Percentiles rank a stretch among this genome's conserved stretches.
These are phyloP conservation scores for Pichia sp. DNA, from an alignment of 1,139 yeast genomes.

Conservation along the genomic window DNA sequence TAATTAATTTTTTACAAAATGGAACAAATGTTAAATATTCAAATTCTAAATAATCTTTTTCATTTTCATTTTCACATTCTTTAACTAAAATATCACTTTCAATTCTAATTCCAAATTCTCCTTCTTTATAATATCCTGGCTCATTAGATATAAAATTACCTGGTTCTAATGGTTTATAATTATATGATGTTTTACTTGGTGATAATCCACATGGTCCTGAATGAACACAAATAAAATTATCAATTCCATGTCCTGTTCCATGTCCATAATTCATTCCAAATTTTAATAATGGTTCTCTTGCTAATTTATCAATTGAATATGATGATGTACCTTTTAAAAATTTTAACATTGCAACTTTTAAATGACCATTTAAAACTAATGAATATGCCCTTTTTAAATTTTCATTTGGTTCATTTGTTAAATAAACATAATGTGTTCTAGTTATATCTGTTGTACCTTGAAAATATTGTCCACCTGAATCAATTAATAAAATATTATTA, in stretches of 20 bases:
- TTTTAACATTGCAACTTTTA: conserved; percentile 47
- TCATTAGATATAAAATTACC: conserved; percentile 51
- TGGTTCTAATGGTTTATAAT: conserved; percentile 31
- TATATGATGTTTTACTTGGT: conserved; percentile 29
- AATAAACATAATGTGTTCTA: conserved; percentile 43
- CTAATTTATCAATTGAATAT: conserved; percentile 42
- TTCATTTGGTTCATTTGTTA: conserved; percentile 23
- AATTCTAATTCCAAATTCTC: conserved; percentile 46
- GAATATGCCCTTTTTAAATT: conserved; percentile 38
- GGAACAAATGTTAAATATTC: conserved; percentile 51
- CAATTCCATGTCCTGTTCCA: conserved; percentile 60
- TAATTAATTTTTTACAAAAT: conserved; percentile 44
- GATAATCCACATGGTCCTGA: conserved; percentile 51
- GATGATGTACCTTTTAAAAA: conserved; percentile 44
- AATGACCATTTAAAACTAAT: conserved; percentile 49
- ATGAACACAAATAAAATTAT: conserved; percentile 51
- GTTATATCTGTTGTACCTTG: conserved; percentile 61
- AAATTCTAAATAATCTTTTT: conserved; percentile 34
- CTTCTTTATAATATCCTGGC: conserved; percentile 51
- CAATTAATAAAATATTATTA: conserved; percentile 38
- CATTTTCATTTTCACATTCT: conserved; percentile 22
- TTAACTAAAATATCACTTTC: conserved; percentile 44
- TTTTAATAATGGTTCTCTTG: conserved; percentile 39
- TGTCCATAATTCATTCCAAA: conserved; percentile 49
- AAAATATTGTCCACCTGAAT: conserved; percentile 51